Base-by-base conservation (phyloP, 2,329 filamentous ascomycete genomes). In the Trichophyton schoenleinii region DNA sequence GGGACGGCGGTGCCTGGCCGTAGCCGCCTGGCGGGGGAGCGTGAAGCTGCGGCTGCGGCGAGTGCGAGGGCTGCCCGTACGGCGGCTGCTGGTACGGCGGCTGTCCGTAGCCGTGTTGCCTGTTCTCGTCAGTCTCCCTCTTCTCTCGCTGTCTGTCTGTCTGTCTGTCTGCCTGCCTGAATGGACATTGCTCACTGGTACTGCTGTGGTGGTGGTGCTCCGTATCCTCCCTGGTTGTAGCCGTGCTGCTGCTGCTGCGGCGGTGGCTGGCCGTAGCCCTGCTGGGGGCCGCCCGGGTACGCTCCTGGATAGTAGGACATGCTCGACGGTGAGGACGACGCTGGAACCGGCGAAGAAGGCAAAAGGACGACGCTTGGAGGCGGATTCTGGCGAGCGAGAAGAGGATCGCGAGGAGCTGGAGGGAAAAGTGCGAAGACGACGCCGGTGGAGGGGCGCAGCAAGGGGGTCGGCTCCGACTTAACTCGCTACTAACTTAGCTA, bases 231-330 rank as follows among this genome's bases (percentile, higher is more conserved):
- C 66, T 71, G 73, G 60, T 69, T 76, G 66, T 79, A 83, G 78
- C 49, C 49, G 49, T 53, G 49, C 22, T 52, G 46, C 46, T 53
- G 49, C 22, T 52, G 46, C 46, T 53, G 49, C 13, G 80, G 78
- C 67, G 82, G 81, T 64, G 79, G 79, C 69, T 25, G 57, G 52
- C 58, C 60, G 53, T 62, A 64, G 20, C 38, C 42, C 31, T 41
- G 25, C 25, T 36, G 59, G 66, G 80, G 77, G 60, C 79, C 79
- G 70, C 76, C 75, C 62, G 78, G 75, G 69, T 85, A 84, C 57
- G 76, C 75, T 63, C 79, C 79, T 66, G 82, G 82, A 71, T 85
- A 87, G 69, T 82, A 83, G 66, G 84, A 85, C 84, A 87, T 87
- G 61, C 66, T 67, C 25, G 7, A 11, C 38, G 58, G 25, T 13